These are phyloP conservation scores for Aureobasidium pullulans DNA, from an alignment of 2,329 filamentous ascomycete genomes.

Conservation along the genomic window DNA sequence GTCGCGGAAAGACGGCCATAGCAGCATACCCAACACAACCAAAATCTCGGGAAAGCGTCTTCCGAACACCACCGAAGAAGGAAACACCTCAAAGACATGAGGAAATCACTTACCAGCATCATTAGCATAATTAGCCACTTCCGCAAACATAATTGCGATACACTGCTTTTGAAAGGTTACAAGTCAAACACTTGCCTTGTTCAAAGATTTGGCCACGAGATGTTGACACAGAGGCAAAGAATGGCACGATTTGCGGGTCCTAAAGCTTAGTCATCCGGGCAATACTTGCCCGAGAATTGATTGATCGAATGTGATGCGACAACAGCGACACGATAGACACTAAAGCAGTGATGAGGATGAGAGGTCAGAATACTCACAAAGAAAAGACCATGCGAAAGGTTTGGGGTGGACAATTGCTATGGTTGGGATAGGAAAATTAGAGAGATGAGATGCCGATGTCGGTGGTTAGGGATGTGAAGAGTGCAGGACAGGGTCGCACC, in stretches of 20 bases:
- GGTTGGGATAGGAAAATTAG: too few species aligned
- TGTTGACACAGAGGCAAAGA: neutral
- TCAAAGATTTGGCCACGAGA: neutral
- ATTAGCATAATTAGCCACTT: conserved; percentile 4
- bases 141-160: neutral
- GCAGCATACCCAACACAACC: neutral
- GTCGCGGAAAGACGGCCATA: neutral
- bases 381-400: too few species aligned
- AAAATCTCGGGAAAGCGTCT: neutral
- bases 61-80: neutral
- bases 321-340: too few species aligned
- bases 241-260: neutral
- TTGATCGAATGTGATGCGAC: too few species aligned
- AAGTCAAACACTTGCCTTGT: neutral
- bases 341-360: too few species aligned
- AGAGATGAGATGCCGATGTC: too few species aligned
- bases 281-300: neutral
- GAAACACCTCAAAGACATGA: neutral
- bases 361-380: too few species aligned
- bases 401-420: too few species aligned
- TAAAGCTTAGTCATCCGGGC: neutral
- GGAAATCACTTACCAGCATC: conserved; percentile 1
- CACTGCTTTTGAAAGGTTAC: neutral
- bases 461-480: too few species aligned
- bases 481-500: too few species aligned